Base-by-base conservation (phyloP, 768 basidiomycete genomes). In the Cytidiella melzeri region DNA sequence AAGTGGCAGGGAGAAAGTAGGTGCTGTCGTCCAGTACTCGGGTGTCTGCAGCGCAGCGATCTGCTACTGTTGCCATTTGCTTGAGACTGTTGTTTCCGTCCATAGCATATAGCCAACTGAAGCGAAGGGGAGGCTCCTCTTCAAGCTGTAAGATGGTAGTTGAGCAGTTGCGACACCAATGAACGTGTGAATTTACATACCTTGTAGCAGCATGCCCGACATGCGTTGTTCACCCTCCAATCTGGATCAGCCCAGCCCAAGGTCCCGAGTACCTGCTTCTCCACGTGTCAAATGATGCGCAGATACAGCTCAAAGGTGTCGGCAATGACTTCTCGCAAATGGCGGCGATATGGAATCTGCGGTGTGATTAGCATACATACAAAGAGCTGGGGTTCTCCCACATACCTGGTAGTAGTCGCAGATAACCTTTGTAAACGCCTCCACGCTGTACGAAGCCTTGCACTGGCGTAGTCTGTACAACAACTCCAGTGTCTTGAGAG, bases 241-340 rank as follows among this genome's bases (percentile, higher is more conserved):
- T 70, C 37, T 0, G 61, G 58, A 0, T 43, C 36, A 43, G 67
- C 55, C 0, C 60, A 53, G 0, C 59, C 59, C 13, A 75, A 58
- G 3, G 51, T 57, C 9, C 9, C 21, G 3, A 50, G 15, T 9
- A 70, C 58, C 1, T 43, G 50, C 2, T 11, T 10, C 15, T 64
- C 49, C 13, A 69, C 57, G 0, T 1, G 5, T 0, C 52, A 45
- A 0, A 45, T 46, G 3, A 71, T 63, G 0, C 42, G 18, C 7
- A 73, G 61, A 48, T 69, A 74, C 0, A 64, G 42, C 47, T 73
- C 68, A 43, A 65, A 71, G 6, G 67, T 54, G 24, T 64, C 56
- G 55, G 1, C 63, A 56, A 25, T 74, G 54, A 11, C 57, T 50
- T 1, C 41, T 3, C 62, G 53, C 46, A 57, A 61, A 4, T 28